A percentile compares a stretch with the other conserved stretches of the same genome.
phyloP scores from a whole-genome alignment of 176 grass and related monocot species.

The Elaeis guineensis region DNA sequence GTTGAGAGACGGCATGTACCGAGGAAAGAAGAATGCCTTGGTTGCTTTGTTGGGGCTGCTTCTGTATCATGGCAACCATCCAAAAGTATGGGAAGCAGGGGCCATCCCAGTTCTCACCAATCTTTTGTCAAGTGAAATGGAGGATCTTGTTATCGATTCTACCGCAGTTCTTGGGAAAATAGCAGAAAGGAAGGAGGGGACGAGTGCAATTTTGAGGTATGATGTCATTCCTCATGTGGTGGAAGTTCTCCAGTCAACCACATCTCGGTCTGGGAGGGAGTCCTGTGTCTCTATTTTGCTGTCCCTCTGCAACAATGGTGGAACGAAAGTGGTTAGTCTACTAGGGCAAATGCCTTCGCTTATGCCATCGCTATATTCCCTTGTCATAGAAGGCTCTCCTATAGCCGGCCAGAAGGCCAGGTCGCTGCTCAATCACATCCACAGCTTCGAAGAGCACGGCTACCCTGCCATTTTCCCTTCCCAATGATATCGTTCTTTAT shows the following conservation, averaged over 20 bases:
- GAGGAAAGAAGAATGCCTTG: slow-evolving; percentile 58
- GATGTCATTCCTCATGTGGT: slow-evolving; percentile 32
- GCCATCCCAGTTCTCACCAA: slow-evolving; percentile 33
- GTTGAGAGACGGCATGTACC: slow-evolving; percentile 33
- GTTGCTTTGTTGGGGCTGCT: slow-evolving; percentile 54
- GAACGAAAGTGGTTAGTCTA: slow-evolving; percentile 27
- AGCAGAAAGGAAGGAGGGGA: slow-evolving; percentile 34
- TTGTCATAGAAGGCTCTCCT: slow-evolving; percentile 39
- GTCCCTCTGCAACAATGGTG: slow-evolving; percentile 49
- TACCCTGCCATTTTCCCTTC: slow-evolving; percentile 13
- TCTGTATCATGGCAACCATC: slow-evolving; percentile 19
- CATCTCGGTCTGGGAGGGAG: slow-evolving; percentile 44
- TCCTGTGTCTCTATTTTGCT: slow-evolving; percentile 48
- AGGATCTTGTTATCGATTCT: slow-evolving; percentile 43
- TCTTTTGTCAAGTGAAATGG: slow-evolving; percentile 26
- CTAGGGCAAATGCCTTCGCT: slow-evolving; percentile 51
- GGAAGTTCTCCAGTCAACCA: slow-evolving; percentile 35
- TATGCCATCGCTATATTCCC: slow-evolving; percentile 56
- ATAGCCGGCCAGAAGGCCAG: slow-evolving; percentile 40
- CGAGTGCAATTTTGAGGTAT: slow-evolving; percentile 29
- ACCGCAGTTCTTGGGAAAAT: slow-evolving; percentile 49
- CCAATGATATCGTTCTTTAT: neutral
- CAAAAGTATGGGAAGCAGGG: slow-evolving; percentile 33
- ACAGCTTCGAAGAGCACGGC: slow-evolving; percentile 32
- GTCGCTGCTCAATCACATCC: slow-evolving; percentile 64